Evolutionary conservation across 805 yeast genomes (phyloP).

Genomic region (Lipomyces yamadae): DNA sequence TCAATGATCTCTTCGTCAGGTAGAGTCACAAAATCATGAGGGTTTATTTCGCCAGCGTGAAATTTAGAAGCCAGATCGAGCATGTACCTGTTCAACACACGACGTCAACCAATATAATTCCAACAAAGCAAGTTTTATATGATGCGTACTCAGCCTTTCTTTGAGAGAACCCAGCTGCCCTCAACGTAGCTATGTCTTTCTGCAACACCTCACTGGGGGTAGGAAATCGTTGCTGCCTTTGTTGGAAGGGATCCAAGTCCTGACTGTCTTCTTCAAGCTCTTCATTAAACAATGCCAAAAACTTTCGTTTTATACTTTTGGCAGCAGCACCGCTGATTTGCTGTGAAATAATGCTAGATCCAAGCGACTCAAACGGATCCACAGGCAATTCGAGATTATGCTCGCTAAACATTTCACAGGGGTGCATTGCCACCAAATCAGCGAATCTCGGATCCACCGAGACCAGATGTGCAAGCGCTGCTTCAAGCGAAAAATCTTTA

Average conservation of each 20-base stretch:
- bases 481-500: constrained; percentile 18
- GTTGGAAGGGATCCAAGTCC: constrained; percentile 7
- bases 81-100: constrained; percentile 31
- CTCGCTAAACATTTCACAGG: constrained; percentile 27
- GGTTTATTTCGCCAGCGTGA: constrained; percentile 44
- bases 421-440: constrained; percentile 20
- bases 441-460: constrained; percentile 32
- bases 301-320: constrained; percentile 58
- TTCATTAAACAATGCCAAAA: constrained; percentile 49
- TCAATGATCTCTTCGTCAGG: constrained; percentile 55
- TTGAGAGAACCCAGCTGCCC: constrained; percentile 69
- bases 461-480: constrained; percentile 32
- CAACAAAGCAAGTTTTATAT: no score
- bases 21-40: constrained; percentile 48
- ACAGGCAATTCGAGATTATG: constrained; percentile 23
- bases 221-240: constrained; percentile 48
- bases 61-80: constrained; percentile 35
- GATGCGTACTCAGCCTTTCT: constrained; percentile 65
- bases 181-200: constrained; percentile 54
- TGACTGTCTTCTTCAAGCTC: constrained; percentile 17
- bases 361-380: constrained; percentile 51
- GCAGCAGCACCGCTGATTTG: constrained; percentile 87
- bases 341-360: constrained; percentile 64
- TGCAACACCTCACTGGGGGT: constrained; percentile 55
- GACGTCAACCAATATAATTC: no score